Percentiles rank a stretch among this genome's conserved stretches.
Evolutionary conservation across 805 yeast species (phyloP).

Genomic region (Metschnikowia cubensis): DNA sequence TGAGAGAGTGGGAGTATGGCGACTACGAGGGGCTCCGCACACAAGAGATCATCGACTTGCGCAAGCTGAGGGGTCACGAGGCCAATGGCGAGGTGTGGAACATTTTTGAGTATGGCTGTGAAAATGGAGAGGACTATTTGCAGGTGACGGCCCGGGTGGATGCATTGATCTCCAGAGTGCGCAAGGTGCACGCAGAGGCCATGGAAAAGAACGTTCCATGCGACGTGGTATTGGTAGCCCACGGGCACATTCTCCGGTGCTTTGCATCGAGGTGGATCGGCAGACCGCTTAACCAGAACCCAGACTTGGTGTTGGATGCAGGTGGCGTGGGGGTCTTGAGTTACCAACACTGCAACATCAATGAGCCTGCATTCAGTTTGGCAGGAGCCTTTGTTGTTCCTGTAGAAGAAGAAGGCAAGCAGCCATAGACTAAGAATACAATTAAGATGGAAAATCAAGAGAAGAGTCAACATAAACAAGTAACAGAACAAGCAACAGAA

Average conservation of each 20-base stretch:
- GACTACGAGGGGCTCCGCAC: slow-evolving; percentile 87
- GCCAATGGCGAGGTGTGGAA: slow-evolving; percentile 52
- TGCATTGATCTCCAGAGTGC: slow-evolving; percentile 59
- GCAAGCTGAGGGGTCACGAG: slow-evolving; percentile 56
- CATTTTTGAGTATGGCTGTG: slow-evolving; percentile 93
- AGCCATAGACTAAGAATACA: slow-evolving; percentile 4
- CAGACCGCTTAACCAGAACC: slow-evolving; percentile 56
- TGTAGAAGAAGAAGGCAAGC: slow-evolving; percentile 49
- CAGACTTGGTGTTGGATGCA: slow-evolving; percentile 83
- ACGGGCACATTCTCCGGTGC: slow-evolving; percentile 89
- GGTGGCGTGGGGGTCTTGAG: slow-evolving; percentile 93
- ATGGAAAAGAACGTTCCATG: slow-evolving; percentile 49
- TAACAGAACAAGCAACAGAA: too few relatives aligned
- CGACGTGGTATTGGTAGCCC: slow-evolving; percentile 83
- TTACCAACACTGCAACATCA: slow-evolving; percentile 77
- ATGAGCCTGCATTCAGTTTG: slow-evolving; percentile 82
- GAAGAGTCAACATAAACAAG: too few relatives aligned
- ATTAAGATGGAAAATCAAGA: too few relatives aligned
- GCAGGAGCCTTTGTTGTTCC: slow-evolving; percentile 83
- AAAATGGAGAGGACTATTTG: slow-evolving; percentile 71
- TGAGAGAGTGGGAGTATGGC: slow-evolving; percentile 96
- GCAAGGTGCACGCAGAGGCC: slow-evolving; percentile 53
- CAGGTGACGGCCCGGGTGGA: slow-evolving; percentile 74
- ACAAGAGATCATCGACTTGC: slow-evolving; percentile 55
- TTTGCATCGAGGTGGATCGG: slow-evolving; percentile 87